A percentile compares a stretch with the other conserved stretches of the same genome.
phyloP scores from a whole-genome alignment of 495 filamentous ascomycete genomes.

The Trichoderma asperelloides region DNA sequence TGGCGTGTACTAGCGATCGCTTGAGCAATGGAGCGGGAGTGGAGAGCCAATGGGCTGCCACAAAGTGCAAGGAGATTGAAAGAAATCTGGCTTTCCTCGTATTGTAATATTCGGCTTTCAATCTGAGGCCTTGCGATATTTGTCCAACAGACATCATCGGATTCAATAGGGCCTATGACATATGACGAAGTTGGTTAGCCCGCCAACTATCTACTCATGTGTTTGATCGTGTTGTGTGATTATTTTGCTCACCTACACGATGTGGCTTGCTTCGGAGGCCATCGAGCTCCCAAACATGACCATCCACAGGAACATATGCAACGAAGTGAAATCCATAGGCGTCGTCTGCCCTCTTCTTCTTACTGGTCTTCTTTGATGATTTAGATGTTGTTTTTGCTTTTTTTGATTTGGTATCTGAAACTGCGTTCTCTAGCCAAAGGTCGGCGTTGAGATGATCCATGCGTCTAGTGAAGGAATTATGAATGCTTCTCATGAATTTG shows the following conservation, averaged over 20 bases:
- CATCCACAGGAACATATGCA: constrained; percentile 71
- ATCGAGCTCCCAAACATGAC: constrained; percentile 81
- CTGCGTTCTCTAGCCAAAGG: constrained; percentile 55
- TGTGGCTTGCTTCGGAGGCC: constrained; percentile 70
- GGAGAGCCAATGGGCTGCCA: constrained; percentile 24
- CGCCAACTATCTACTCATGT: neutral
- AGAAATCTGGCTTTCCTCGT: constrained; percentile 24
- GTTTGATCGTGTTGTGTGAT: neutral
- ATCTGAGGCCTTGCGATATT: constrained; percentile 29
- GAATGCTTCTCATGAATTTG: constrained; percentile 65
- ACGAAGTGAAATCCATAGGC: constrained; percentile 69
- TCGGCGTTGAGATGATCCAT: constrained; percentile 76
- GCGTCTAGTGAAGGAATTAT: constrained; percentile 78
- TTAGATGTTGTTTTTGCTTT: constrained; percentile 25
- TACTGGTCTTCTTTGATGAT: constrained; percentile 25
- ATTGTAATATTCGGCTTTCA: constrained; percentile 29
- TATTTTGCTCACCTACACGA: constrained; percentile 48
- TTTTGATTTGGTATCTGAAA: constrained; percentile 36
- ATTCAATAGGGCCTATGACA: constrained; percentile 13
- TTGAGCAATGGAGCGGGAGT: constrained; percentile 24
- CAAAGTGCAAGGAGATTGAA: constrained; percentile 42
- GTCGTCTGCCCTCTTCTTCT: constrained; percentile 17
- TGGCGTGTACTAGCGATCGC: constrained; percentile 23
- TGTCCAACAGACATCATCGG: constrained; percentile 29
- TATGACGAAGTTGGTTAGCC: neutral